These are phyloP conservation scores for Septoria petroselini DNA, from an alignment of 2,329 filamentous ascomycete genomes.

Conservation along the genomic window DNA sequence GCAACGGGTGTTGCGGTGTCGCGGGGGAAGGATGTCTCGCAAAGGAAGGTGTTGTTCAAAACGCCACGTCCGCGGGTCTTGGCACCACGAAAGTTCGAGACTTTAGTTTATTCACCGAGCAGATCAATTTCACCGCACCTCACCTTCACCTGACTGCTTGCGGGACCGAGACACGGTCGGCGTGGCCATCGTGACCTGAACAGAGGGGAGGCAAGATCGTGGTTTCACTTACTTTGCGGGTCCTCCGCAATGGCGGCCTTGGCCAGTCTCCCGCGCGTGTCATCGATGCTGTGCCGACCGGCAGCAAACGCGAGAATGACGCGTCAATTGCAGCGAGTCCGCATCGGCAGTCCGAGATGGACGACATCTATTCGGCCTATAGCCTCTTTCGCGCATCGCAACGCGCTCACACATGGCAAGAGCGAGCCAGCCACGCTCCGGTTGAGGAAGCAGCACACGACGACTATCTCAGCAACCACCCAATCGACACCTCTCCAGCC, in stretches of 20 bases:
- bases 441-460: conserved; percentile 1
- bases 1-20: conserved; percentile 12
- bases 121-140: no score
- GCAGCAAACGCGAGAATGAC: conserved; percentile 24
- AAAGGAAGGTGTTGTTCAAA: not conserved
- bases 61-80: no score
- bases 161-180: no score
- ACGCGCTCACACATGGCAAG: not conserved
- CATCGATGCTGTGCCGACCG: conserved; percentile 11
- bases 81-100: no score
- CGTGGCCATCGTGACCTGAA: no score
- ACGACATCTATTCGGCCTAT: conserved; percentile 8
- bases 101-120: no score
- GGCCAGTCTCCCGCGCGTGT: conserved; percentile 21
- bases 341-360: conserved; percentile 17
- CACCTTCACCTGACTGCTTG: no score
- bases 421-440: not conserved
- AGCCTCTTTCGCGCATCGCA: not conserved
- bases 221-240: conserved; percentile 10
- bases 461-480: not conserved
- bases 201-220: conserved; percentile 20
- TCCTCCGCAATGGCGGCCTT: conserved; percentile 12
- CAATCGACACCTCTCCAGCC: conserved; percentile 11
- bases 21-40: conserved; percentile 12
- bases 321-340: conserved; percentile 19